Percentiles rank a stretch among this genome's conserved stretches.
Evolutionary conservation across 2,329 filamentous ascomycete genomes (phyloP).

Genomic region (Apiospora arundinis): DNA sequence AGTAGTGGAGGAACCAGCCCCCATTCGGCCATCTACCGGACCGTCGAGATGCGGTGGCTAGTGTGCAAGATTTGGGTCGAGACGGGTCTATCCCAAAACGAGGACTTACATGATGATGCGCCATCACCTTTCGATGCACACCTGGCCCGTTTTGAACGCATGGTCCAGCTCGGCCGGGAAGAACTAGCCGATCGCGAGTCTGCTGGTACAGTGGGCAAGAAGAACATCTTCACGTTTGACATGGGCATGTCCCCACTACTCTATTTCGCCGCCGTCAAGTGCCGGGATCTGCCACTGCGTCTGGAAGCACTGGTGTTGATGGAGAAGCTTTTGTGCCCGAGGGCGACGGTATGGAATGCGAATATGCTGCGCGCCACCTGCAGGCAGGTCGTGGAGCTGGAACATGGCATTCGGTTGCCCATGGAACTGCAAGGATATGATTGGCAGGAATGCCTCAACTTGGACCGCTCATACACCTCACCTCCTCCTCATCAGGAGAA

Average conservation of each 20-base stretch:
- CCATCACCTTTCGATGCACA: not conserved
- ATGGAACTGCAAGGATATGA: not conserved
- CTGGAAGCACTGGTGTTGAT: conserved; percentile 26
- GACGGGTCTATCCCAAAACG: conserved; percentile 25
- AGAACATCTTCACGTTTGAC: conserved; percentile 27
- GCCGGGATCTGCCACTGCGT: conserved; percentile 27
- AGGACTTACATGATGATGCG: conserved; percentile 23
- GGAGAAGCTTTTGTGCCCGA: conserved; percentile 13
- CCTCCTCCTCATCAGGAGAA: too few relatives aligned
- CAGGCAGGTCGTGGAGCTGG: conserved; percentile 27
- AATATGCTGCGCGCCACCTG: conserved; percentile 25
- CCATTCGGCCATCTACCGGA: conserved; percentile 3
- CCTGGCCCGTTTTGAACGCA: conserved; percentile 24
- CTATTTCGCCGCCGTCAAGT: conserved; percentile 32
- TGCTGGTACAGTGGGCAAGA: not conserved
- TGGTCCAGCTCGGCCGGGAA: conserved; percentile 28
- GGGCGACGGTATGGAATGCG: conserved; percentile 29
- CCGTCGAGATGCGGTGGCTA: conserved; percentile 30
- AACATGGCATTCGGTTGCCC: conserved; percentile 26
- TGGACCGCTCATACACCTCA: not conserved
- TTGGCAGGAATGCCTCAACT: not conserved
- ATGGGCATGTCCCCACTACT: conserved; percentile 29
- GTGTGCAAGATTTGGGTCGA: conserved; percentile 30
- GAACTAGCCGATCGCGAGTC: conserved; percentile 3
- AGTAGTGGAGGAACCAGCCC: not conserved